Conservation (phyloP, 345 rosid genomes). For the Erucastrum elatum region DNA sequence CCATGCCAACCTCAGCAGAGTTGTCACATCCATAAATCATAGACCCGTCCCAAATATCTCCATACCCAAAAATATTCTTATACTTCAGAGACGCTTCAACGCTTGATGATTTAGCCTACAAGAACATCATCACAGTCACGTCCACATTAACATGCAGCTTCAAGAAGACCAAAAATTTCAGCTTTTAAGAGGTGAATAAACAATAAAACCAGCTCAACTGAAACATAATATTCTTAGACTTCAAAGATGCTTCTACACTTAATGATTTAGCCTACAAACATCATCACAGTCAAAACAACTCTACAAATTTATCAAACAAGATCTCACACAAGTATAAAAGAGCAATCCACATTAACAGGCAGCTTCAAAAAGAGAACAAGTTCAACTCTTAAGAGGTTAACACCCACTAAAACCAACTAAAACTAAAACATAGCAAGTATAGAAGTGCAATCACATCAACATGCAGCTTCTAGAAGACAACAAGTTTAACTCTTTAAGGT, state of each 20-base stretch:
- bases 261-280: constrained; percentile 76
- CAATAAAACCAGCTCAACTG: neutral
- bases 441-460: neutral
- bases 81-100: constrained; percentile 78
- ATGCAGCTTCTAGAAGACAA: neutral
- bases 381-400: neutral
- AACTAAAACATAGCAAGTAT: neutral
- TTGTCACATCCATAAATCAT: constrained; percentile 78
- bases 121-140: constrained; percentile 32
- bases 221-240: constrained; percentile 54
- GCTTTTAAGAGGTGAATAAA: neutral
- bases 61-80: constrained; percentile 84
- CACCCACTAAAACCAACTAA: neutral
- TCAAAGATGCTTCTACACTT: constrained; percentile 77
- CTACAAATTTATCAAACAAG: neutral
- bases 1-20: constrained; percentile 76
- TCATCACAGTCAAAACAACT: constrained; percentile 17
- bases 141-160: no score
- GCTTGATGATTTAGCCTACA: constrained; percentile 80
- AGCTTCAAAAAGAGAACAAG: neutral
- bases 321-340: neutral
- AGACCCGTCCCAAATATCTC: constrained; percentile 92
- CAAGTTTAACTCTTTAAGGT: neutral
- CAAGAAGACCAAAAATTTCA: neutral
- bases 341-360: neutral